Conservation (phyloP, 2,329 filamentous ascomycete genomes). For the Penicillium sp. region DNA sequence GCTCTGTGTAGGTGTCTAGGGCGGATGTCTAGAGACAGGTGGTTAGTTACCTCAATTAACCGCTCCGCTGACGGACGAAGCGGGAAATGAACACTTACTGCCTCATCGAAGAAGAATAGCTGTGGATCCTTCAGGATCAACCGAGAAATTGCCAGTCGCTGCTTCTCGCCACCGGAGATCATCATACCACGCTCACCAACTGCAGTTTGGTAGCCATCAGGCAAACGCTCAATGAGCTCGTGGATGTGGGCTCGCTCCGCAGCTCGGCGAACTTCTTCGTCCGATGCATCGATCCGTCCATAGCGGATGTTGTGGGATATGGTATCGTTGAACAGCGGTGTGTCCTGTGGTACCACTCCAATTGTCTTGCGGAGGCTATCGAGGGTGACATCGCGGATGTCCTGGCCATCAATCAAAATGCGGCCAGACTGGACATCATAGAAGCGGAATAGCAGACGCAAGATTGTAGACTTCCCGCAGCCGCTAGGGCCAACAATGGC, state of each 20-base stretch:
- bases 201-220: conserved; percentile 84
- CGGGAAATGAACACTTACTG: conserved; percentile 46
- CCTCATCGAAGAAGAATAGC: conserved; percentile 91
- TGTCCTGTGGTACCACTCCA: conserved; percentile 95
- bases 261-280: conserved; percentile 70
- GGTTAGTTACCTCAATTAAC: not conserved
- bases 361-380: conserved; percentile 82
- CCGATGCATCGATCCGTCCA: conserved; percentile 72
- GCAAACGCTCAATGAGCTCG: conserved; percentile 73
- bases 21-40: conserved; percentile 63
- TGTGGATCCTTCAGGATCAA: conserved; percentile 86
- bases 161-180: conserved; percentile 94
- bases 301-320: conserved; percentile 96
- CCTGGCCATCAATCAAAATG: conserved; percentile 89
- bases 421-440: conserved; percentile 85
- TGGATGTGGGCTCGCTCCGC: conserved; percentile 82
- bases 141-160: conserved; percentile 79
- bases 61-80: not conserved
- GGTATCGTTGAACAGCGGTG: conserved; percentile 93
- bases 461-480: conserved; percentile 91
- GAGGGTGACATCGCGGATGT: conserved; percentile 77
- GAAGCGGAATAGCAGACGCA: conserved; percentile 87
- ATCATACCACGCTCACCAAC: conserved; percentile 94
- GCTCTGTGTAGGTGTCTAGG: conserved; percentile 89
- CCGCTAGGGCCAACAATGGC: conserved; percentile 93